These are phyloP conservation scores for Vanderwaltozyma tropicalis DNA, from an alignment of 805 yeast species.

Conservation along the genomic window DNA sequence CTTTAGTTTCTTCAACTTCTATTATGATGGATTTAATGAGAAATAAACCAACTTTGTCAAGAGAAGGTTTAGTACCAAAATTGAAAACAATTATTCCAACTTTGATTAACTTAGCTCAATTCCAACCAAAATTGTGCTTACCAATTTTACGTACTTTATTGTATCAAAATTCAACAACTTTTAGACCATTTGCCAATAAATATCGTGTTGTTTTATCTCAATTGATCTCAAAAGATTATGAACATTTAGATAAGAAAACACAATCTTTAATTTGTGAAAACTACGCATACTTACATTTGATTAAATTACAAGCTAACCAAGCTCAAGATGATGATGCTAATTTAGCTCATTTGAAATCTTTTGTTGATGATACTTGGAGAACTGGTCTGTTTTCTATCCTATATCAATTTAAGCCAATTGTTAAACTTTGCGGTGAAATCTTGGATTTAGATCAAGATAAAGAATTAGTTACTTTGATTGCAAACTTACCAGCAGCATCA, in stretches of 20 bases:
- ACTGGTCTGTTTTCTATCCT: slow-evolving; percentile 38
- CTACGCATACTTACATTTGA: slow-evolving; percentile 45
- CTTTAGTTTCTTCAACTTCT: slow-evolving; percentile 24
- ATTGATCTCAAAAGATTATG: slow-evolving; percentile 30
- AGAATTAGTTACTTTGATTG: slow-evolving; percentile 34
- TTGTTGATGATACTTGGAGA: slow-evolving; percentile 38
- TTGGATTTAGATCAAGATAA: slow-evolving; percentile 48
- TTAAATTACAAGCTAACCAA: slow-evolving; percentile 43
- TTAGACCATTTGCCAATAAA: slow-evolving; percentile 66
- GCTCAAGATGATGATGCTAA: slow-evolving; percentile 19
- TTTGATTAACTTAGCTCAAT: slow-evolving; percentile 37
- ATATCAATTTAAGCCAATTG: slow-evolving; percentile 43
- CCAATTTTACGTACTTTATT: slow-evolving; percentile 37
- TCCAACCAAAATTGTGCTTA: slow-evolving; percentile 30
- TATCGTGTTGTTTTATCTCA: slow-evolving; percentile 37
- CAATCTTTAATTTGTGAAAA: slow-evolving; percentile 37
- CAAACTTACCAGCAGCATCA: slow-evolving; percentile 29
- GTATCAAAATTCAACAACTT: slow-evolving; percentile 60
- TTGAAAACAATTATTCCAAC: slow-evolving; percentile 50
- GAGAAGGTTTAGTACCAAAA: slow-evolving; percentile 77
- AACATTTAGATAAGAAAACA: slow-evolving; percentile 32
- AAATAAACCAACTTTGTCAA: slow-evolving; percentile 73
- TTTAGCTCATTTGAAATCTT: slow-evolving; percentile 26
- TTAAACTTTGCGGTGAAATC: slow-evolving; percentile 48
- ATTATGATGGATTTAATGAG: slow-evolving; percentile 37